Evolutionary conservation across 2,329 filamentous ascomycete species (phyloP).

Genomic region (Chlorencoelia australis): DNA sequence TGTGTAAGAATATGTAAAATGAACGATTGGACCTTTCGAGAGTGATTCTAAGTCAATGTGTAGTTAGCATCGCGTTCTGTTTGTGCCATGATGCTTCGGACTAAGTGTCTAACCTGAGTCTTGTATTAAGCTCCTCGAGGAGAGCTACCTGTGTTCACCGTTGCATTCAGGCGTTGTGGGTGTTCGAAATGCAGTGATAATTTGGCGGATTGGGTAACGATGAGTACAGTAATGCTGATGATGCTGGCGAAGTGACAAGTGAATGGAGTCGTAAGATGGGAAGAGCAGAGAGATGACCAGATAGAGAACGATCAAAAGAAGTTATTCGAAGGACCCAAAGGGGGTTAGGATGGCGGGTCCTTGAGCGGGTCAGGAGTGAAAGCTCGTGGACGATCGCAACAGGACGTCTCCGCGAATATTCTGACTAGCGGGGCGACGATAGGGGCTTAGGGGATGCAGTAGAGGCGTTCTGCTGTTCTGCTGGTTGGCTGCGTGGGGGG

Average conservation of each 20-base stretch:
- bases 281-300: constrained; percentile 9
- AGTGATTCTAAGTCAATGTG: constrained; percentile 7
- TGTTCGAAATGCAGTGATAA: too few relatives aligned
- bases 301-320: constrained; percentile 15
- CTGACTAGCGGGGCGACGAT: too few relatives aligned
- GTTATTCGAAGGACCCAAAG: constrained; percentile 12
- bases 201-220: constrained; percentile 10
- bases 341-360: constrained; percentile 9
- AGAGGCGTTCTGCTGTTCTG: too few relatives aligned
- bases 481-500: too few relatives aligned
- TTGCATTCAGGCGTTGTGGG: constrained; percentile 24
- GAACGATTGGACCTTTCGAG: constrained; percentile 1
- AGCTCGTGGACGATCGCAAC: constrained; percentile 23
- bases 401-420: constrained; percentile 14
- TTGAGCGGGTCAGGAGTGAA: constrained; percentile 22
- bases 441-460: too few relatives aligned
- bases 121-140: constrained; percentile 21
- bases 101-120: too few relatives aligned
- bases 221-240: constrained; percentile 8
- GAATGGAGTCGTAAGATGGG: constrained; percentile 11
- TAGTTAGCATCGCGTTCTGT: constrained; percentile 2
- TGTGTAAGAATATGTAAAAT: constrained; percentile 2
- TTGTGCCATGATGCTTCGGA: too few relatives aligned
- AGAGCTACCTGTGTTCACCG: constrained; percentile 25
- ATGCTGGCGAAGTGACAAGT: constrained; percentile 11